A percentile compares a stretch with the other conserved stretches of the same genome.
phyloP scores from a whole-genome alignment of 1,284 basidiomycete species.

The Cutaneotrichosporon cutaneum region DNA sequence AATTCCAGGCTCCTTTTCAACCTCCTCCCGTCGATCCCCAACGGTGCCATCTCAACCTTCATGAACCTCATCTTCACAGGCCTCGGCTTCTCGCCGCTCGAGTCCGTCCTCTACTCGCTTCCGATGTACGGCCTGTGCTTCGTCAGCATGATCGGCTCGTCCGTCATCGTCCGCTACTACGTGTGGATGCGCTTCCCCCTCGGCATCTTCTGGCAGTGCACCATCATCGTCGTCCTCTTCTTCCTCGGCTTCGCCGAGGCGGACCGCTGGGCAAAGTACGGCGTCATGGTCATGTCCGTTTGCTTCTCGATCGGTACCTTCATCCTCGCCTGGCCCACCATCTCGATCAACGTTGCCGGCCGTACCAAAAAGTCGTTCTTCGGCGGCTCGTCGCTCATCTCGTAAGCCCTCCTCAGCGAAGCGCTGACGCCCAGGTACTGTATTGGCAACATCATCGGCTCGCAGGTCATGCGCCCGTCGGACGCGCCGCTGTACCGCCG shows the following conservation, averaged over 20 bases:
- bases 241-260: constrained; percentile 24
- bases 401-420: neutral
- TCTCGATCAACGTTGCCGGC: constrained; percentile 22
- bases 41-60: constrained; percentile 22
- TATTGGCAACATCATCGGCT: constrained; percentile 32
- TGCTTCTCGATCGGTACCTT: constrained; percentile 26
- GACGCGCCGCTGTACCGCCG: constrained; percentile 30
- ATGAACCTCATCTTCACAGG: constrained; percentile 12
- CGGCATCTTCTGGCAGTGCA: constrained; percentile 20
- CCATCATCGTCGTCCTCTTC: constrained; percentile 25
- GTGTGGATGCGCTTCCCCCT: constrained; percentile 25
- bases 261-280: no score
- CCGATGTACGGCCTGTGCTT: constrained; percentile 21
- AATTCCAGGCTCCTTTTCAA: constrained; percentile 22
- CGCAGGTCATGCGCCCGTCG: constrained; percentile 26
- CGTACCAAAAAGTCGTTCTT: constrained; percentile 31
- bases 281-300: constrained; percentile 33
- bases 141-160: constrained; percentile 18
- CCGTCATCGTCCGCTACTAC: constrained; percentile 17
- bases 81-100: constrained; percentile 27
- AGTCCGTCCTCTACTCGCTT: constrained; percentile 26
- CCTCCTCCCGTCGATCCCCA: constrained; percentile 14
- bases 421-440: constrained; percentile 26
- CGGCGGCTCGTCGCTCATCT: constrained; percentile 21
- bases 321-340: constrained; percentile 20